phyloP scores from a whole-genome alignment of 441 rosid species.

The Viola pubescens region DNA sequence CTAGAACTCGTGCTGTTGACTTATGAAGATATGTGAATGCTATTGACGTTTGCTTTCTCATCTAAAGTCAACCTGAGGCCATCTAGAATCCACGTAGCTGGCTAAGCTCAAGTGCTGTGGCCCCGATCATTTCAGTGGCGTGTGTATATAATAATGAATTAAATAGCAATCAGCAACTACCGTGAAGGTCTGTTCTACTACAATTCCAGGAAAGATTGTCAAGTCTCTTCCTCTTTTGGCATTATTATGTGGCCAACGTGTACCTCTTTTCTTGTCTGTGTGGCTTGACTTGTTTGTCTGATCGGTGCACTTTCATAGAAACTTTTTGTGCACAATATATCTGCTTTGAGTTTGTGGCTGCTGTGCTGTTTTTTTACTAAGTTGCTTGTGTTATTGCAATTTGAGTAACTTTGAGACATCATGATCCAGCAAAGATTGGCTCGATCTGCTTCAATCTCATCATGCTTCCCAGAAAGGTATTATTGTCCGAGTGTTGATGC shows the following conservation, averaged over 20 bases:
- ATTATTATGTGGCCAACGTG: not conserved
- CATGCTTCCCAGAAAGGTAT: conserved; percentile 2
- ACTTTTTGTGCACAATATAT: not conserved
- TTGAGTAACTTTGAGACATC: not conserved
- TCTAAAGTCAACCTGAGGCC: not conserved
- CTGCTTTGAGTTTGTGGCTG: not conserved
- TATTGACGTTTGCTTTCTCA: not conserved
- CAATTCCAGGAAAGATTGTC: not conserved
- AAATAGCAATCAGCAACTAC: not conserved
- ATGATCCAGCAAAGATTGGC: not conserved
- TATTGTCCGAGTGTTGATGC: not conserved
- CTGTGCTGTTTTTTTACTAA: not conserved
- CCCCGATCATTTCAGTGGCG: not conserved
- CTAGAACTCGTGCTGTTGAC: no score
- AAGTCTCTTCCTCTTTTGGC: not conserved
- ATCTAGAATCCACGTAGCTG: not conserved
- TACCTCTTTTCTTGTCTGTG: not conserved
- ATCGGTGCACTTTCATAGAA: not conserved
- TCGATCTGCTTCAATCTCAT: conserved; percentile 1
- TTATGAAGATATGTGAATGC: not conserved
- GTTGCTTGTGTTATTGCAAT: not conserved
- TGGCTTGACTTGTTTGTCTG: not conserved
- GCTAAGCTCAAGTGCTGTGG: not conserved
- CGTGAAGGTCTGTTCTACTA: not conserved
- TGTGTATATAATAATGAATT: no score